Percentiles rank a stretch among this genome's conserved stretches.
These are phyloP conservation scores for Candida sojae DNA, from an alignment of 1,139 yeast genomes.

Conservation along the genomic window DNA sequence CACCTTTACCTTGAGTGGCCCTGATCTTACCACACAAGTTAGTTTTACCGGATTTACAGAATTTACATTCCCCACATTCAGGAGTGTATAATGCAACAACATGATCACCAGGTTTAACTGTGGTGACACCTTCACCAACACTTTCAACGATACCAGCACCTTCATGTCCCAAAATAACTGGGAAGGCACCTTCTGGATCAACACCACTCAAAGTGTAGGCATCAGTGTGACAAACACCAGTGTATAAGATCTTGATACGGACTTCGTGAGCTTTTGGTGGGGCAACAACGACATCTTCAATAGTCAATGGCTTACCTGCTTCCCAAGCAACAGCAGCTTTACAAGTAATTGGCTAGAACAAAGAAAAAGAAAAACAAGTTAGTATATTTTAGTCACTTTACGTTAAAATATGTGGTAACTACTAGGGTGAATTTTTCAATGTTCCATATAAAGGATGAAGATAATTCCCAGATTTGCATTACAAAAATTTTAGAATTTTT, in stretches of 20 bases:
- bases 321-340: slow-evolving; percentile 98
- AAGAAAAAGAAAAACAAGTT: slow-evolving; percentile 7
- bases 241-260: slow-evolving; percentile 79
- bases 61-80: slow-evolving; percentile 92
- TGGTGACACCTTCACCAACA: slow-evolving; percentile 89
- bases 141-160: slow-evolving; percentile 96
- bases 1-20: slow-evolving; percentile 44
- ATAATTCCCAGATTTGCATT: background rate
- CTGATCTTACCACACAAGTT: slow-evolving; percentile 90
- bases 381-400: slow-evolving; percentile 6
- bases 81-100: slow-evolving; percentile 95
- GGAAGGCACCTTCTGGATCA: slow-evolving; percentile 97
- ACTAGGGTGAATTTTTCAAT: slow-evolving; percentile 2
- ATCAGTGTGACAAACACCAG: slow-evolving; percentile 98
- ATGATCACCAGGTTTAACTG: slow-evolving; percentile 83
- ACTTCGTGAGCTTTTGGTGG: slow-evolving; percentile 98
- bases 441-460: background rate
- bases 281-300: slow-evolving; percentile 86
- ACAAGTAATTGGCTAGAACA: slow-evolving; percentile 70
- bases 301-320: slow-evolving; percentile 78
- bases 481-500: background rate
- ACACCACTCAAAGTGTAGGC: slow-evolving; percentile 93
- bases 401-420: slow-evolving; percentile 6
- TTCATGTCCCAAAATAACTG: slow-evolving; percentile 90
- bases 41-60: slow-evolving; percentile 94